Base-by-base conservation (phyloP, 768 basidiomycete genomes). In the Amanita rubescens region DNA sequence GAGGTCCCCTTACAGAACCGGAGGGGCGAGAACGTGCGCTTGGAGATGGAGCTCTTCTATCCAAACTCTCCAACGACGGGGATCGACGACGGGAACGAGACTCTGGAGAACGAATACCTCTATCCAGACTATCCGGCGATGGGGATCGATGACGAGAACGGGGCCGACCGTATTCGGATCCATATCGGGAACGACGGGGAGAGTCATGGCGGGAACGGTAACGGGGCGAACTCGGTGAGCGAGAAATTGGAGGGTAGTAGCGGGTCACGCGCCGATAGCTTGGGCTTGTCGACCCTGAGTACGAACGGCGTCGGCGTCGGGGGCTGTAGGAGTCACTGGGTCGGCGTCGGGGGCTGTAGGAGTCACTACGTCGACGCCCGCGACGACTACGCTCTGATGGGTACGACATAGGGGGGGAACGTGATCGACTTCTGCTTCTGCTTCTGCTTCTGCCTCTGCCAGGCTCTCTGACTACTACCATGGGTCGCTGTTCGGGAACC, bases 361-460 rank as follows among this genome's bases (percentile, higher is more conserved):
- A 53, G 25, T 53, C 38, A 27, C 42, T 43, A 20, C 43, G 51
- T 17, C 41, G 34, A 27, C 34, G 25, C 32, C 39, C 5, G 33
- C 43, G 52, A 2, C 44, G 52, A 22, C 43, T 8, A 17, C 15
- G 34, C 20, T 53, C 52, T 24, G 51, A 44, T 35, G 52, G 52
- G 17, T 53, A 53, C 17, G 19, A 15, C 10, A 53, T 46, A 25
- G 52, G 25, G 2, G 52, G 44, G 20, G 52, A 53, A 25, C 34
- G 43, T 2, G 50, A 42, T 19, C 39, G 22, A 27, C 57, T 54
- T 33, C 55, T 55, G 11, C 55, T 56, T 34, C 39, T 43, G 22
- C 49, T 25, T 24, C 51, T 44, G 42, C 32, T 25, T 33, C 51
- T 44, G n/a, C n/a, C n/a, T 4, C 19, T 27, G 11, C 19, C 32